Evolutionary conservation across 345 rosid species (phyloP).

Genomic region (Euphorbia tirucalli): DNA sequence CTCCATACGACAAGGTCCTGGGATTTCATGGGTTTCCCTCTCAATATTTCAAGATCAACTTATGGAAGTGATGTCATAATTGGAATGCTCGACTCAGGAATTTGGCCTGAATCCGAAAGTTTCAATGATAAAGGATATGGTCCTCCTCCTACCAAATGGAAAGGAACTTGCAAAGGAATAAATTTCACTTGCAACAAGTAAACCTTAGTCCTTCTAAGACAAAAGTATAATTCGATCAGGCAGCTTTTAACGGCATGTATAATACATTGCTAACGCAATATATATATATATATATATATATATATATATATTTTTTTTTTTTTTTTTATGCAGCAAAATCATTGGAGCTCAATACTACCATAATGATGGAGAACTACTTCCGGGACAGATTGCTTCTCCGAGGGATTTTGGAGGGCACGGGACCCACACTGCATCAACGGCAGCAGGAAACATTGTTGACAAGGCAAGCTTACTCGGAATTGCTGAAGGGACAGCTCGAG

Average conservation of each 20-base stretch:
- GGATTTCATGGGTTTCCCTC: conserved; percentile 3
- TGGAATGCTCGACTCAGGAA: conserved; percentile 7
- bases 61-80: neutral
- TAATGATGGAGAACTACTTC: neutral
- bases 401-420: conserved; percentile 18
- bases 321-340: neutral
- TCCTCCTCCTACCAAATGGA: conserved; percentile 9
- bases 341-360: conserved; percentile 18
- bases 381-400: neutral
- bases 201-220: no score
- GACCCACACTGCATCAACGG: conserved; percentile 16
- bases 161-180: conserved; percentile 10
- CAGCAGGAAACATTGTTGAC: neutral
- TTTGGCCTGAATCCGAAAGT: conserved; percentile 6
- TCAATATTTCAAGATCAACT: neutral
- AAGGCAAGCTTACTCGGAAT: neutral
- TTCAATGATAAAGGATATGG: conserved; percentile 7
- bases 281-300: no score
- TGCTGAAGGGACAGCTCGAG: conserved; percentile 12
- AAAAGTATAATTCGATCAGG: no score
- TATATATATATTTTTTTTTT: no score
- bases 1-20: conserved; percentile 2
- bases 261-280: no score
- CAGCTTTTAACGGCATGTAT: no score
- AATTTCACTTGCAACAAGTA: conserved; percentile 23